Percentiles rank a stretch among this genome's conserved stretches.
phyloP scores from a whole-genome alignment of 768 basidiomycete species.

The Pholiota conissans region DNA sequence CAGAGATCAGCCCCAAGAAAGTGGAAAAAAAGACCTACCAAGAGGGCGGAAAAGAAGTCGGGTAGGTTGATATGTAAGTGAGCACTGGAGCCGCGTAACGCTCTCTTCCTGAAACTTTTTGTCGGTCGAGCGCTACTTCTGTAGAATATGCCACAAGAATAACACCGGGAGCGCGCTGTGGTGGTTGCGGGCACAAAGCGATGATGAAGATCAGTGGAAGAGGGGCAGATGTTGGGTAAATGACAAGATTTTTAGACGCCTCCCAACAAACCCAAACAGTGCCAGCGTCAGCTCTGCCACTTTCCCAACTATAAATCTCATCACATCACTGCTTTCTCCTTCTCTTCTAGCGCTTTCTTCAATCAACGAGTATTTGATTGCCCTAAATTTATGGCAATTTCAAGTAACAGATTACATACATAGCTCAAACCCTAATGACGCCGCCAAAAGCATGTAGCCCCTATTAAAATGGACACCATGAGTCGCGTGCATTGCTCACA shows the following conservation, averaged over 20 bases:
- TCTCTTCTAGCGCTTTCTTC: no score
- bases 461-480: no score
- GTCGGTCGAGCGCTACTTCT: background rate
- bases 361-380: no score
- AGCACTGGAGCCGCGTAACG: conserved; percentile 2
- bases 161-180: background rate
- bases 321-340: no score
- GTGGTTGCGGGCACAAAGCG: background rate
- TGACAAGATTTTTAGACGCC: conserved; percentile 27
- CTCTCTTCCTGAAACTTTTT: background rate
- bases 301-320: background rate
- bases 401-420: no score
- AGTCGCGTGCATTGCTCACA: no score
- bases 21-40: background rate
- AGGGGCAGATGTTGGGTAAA: conserved; percentile 6
- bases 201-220: conserved; percentile 13
- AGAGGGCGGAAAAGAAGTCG: background rate
- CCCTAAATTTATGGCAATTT: no score
- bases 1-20: no score
- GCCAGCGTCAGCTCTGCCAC: background rate
- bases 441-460: no score
- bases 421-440: no score
- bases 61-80: no score
- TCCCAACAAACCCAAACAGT: conserved; percentile 25
- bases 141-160: background rate